Evolutionary conservation across 2,329 filamentous ascomycete species (phyloP).

Genomic region (Dactylellina leptospora): DNA sequence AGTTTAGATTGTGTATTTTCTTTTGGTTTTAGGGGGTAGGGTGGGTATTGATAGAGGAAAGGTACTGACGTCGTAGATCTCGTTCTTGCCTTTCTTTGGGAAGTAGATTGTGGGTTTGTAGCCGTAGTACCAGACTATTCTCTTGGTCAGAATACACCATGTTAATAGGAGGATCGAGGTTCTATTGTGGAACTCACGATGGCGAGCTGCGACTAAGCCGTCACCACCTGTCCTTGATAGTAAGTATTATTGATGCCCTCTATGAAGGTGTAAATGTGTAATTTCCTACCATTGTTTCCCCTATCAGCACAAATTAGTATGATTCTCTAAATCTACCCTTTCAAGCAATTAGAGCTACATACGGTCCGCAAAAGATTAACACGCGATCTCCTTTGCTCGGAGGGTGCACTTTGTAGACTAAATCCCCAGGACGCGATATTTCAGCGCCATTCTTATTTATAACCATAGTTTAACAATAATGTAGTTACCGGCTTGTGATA

Average conservation of each 20-base stretch:
- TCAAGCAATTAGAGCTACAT: no score
- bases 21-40: background rate
- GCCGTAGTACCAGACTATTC: conserved; percentile 76
- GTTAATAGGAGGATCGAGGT: background rate
- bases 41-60: background rate
- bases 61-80: conserved; percentile 76
- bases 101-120: conserved; percentile 91
- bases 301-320: conserved; percentile 52
- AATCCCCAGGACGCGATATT: conserved; percentile 2
- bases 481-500: conserved; percentile 38
- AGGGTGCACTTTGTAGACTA: conserved; percentile 86
- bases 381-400: conserved; percentile 74
- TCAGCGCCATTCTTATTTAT: background rate
- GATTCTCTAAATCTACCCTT: no score
- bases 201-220: conserved; percentile 90
- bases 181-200: conserved; percentile 62
- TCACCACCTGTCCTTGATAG: conserved; percentile 74
- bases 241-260: background rate
- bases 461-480: background rate
- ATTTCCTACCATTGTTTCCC: conserved; percentile 70
- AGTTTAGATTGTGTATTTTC: background rate
- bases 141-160: background rate
- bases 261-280: background rate
- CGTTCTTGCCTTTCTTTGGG: conserved; percentile 88
- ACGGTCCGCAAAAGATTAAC: conserved; percentile 87